Base-by-base conservation (phyloP, 2,329 filamentous ascomycete genomes). In the Kalaharituber pfeilii region DNA sequence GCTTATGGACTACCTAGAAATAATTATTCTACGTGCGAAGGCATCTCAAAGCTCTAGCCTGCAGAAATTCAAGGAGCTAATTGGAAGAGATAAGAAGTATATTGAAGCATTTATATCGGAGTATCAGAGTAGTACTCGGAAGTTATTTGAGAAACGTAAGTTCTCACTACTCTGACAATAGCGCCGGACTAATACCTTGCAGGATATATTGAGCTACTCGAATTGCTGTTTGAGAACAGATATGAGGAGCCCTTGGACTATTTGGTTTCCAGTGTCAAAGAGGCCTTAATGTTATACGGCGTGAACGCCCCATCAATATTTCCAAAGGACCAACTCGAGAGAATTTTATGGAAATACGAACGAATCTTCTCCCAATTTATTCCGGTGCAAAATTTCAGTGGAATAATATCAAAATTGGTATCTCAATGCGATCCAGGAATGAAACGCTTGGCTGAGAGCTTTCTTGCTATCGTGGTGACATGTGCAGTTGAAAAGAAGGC, bases 91-190 rank as follows among this genome's bases (percentile, higher is more conserved):
- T 36, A n/a, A 36, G 30, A 36, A 36, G 30, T 9, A 9, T 36
- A n/a, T 36, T n/a, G 9, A n/a, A n/a, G 30, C 30, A 9, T 36
- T 36, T 9, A 9, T 36, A n/a, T 36, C 9, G 30, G n/a, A 36
- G 30, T 9, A n/a, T 36, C 9, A 36, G 30, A n/a, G 30, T 36
- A n/a, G n/a, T 9, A n/a, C n/a, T 9, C n/a, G 9, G 9, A n/a
- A 36, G 9, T 36, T 9, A 9, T 59, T 59, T 42, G 57, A 53
- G 22, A 55, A 44, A 42, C 44, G 57, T 52, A 42, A 57, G 39
- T 27, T 9, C n/a, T 36, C n/a, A 36, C n/a, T 36, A n/a, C n/a
- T n/a, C n/a, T n/a, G n/a, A n/a, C n/a, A n/a, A n/a, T n/a, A n/a
- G n/a, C n/a, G n/a, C n/a, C n/a, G n/a, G n/a, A n/a, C n/a, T n/a